Conservation (phyloP, 345 rosid species). For the Microcos paniculata region DNA sequence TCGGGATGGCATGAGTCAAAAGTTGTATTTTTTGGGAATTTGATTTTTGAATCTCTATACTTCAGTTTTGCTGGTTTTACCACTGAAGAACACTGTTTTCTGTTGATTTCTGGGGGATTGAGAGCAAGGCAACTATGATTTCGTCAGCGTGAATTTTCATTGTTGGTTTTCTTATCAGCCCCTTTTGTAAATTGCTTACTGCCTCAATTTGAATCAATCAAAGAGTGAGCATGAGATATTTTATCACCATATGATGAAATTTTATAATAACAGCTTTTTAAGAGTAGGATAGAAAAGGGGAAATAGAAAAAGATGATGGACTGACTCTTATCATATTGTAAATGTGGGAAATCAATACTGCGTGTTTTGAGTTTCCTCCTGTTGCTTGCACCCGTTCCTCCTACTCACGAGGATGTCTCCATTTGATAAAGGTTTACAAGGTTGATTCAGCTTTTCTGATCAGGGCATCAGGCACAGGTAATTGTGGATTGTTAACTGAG, state of each 20-base stretch:
- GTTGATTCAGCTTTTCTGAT: not conserved
- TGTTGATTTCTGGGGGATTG: not conserved
- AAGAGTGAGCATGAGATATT: not conserved
- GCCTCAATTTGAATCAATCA: not conserved
- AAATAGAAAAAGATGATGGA: slow-evolving; percentile 1
- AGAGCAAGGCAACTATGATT: not conserved
- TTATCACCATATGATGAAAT: not conserved
- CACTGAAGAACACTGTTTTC: not conserved
- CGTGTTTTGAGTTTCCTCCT: not conserved
- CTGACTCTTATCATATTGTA: not conserved
- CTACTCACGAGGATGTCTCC: not conserved
- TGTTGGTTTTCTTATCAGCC: not conserved
- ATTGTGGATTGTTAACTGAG: not conserved
- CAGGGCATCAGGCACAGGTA: not conserved
- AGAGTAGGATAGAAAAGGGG: not conserved
- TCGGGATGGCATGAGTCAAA: not conserved
- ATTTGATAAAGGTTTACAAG: not conserved
- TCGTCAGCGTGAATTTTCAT: not conserved
- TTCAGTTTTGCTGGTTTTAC: not conserved
- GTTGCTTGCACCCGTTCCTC: not conserved
- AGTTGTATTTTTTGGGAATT: slow-evolving; percentile 2
- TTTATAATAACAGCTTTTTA: not conserved
- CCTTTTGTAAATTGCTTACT: not conserved
- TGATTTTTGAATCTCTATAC: not conserved
- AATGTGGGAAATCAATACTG: not conserved